Percentiles rank a stretch among this genome's conserved stretches.
Conservation (phyloP, 176 grass and related monocot genomes). For the Saccharum spontaneum region DNA sequence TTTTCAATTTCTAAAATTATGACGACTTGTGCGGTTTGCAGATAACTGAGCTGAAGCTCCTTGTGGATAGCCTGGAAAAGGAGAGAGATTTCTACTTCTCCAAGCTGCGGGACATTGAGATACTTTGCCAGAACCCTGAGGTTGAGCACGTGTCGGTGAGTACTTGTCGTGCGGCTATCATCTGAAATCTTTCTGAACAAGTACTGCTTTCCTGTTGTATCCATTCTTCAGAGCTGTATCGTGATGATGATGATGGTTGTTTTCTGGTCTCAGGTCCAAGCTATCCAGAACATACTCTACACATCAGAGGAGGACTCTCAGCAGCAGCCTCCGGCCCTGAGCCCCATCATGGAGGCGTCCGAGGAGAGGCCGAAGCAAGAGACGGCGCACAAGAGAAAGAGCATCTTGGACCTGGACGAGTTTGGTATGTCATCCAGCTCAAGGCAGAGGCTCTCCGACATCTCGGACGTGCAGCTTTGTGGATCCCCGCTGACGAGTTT, state of each 20-base stretch:
- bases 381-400: slow-evolving; percentile 65
- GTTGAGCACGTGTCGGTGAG: slow-evolving; percentile 71
- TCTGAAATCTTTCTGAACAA: slow-evolving; percentile 7
- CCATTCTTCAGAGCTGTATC: neutral
- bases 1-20: neutral
- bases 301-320: slow-evolving; percentile 58
- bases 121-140: slow-evolving; percentile 75
- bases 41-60: slow-evolving; percentile 90
- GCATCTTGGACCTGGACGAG: slow-evolving; percentile 69
- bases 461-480: slow-evolving; percentile 71
- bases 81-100: slow-evolving; percentile 97
- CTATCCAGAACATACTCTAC: slow-evolving; percentile 76
- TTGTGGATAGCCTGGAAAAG: slow-evolving; percentile 91
- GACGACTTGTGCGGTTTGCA: slow-evolving; percentile 34
- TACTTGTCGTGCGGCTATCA: neutral
- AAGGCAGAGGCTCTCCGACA: slow-evolving; percentile 76
- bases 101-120: slow-evolving; percentile 90
- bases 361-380: slow-evolving; percentile 70
- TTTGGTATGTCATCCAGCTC: slow-evolving; percentile 61
- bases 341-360: slow-evolving; percentile 63
- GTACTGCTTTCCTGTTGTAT: neutral
- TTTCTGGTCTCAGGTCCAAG: slow-evolving; percentile 51
- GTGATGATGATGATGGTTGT: neutral
- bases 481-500: slow-evolving; percentile 76
- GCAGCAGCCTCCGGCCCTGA: slow-evolving; percentile 35